Percentiles rank a stretch among this genome's conserved stretches.
phyloP scores from a whole-genome alignment of 768 basidiomycete species.

The Panus rudis region DNA sequence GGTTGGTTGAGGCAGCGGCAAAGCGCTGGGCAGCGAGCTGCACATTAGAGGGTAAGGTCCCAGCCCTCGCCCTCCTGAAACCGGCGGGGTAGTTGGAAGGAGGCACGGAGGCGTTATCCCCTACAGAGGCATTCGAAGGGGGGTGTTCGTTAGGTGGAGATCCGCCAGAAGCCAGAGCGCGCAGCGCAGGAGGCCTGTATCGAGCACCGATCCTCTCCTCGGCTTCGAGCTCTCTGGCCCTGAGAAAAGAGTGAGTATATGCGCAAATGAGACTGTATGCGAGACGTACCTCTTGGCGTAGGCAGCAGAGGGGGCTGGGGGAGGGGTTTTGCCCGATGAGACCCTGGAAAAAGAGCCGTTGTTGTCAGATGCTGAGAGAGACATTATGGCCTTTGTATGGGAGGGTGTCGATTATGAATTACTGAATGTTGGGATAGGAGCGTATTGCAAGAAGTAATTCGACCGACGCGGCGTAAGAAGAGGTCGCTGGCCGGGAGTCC shows the following conservation, averaged over 20 bases:
- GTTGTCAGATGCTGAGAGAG: conserved; percentile 82
- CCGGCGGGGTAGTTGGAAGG: conserved; percentile 77
- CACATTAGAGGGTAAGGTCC: conserved; percentile 94
- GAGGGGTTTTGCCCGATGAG: conserved; percentile 83
- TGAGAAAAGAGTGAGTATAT: conserved; percentile 23
- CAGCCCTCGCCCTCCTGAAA: conserved; percentile 93
- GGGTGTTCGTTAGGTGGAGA: conserved; percentile 67
- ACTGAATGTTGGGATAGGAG: conserved; percentile 32
- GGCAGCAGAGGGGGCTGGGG: conserved; percentile 84
- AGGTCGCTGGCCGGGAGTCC: conserved; percentile 20
- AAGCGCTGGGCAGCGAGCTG: conserved; percentile 81
- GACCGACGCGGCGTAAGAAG: conserved; percentile 20
- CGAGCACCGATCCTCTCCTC: conserved; percentile 61
- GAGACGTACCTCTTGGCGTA: conserved; percentile 72
- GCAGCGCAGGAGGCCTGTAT: conserved; percentile 78
- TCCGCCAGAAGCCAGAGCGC: conserved; percentile 57
- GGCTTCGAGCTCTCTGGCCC: conserved; percentile 80
- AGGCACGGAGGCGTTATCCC: conserved; percentile 52
- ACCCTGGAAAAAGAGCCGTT: conserved; percentile 75
- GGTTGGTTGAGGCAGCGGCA: conserved; percentile 56
- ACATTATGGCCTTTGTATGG: conserved; percentile 70
- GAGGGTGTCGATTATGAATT: conserved; percentile 79
- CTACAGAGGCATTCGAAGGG: conserved; percentile 49
- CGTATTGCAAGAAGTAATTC: conserved; percentile 20
- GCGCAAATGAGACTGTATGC: conserved; percentile 12